These are phyloP conservation scores for Solanum chacoense DNA, from an alignment of 305 asterid species.

Conservation along the genomic window DNA sequence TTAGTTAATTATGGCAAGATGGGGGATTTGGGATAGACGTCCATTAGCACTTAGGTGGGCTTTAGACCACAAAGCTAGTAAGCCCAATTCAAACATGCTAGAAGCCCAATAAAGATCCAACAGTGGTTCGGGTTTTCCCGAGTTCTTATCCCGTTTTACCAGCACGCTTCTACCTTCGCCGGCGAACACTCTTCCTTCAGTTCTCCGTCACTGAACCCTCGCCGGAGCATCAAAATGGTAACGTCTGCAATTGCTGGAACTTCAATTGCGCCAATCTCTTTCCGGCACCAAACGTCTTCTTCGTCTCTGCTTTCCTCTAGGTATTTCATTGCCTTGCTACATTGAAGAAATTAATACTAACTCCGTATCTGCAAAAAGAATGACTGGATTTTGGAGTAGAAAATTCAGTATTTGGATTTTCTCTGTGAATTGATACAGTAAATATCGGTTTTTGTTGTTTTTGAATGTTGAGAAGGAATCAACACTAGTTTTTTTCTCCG, in stretches of 20 bases:
- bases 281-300: neutral
- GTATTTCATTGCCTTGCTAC: neutral
- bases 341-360: neutral
- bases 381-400: neutral
- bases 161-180: constrained; percentile 7
- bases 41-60: neutral
- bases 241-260: neutral
- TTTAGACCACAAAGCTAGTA: neutral
- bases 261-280: neutral
- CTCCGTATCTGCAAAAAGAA: neutral
- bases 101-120: constrained; percentile 4
- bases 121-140: neutral
- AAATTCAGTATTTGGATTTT: neutral
- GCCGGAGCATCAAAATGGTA: neutral
- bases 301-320: neutral
- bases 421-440: neutral
- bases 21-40: neutral
- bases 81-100: neutral
- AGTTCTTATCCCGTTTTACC: neutral
- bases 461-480: neutral
- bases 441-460: neutral
- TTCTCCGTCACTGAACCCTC: constrained; percentile 3
- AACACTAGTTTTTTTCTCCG: neutral
- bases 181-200: constrained; percentile 18
- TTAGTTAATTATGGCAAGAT: no score